Base-by-base conservation (phyloP, 805 yeast species). In the Saturnispora galanensis region DNA sequence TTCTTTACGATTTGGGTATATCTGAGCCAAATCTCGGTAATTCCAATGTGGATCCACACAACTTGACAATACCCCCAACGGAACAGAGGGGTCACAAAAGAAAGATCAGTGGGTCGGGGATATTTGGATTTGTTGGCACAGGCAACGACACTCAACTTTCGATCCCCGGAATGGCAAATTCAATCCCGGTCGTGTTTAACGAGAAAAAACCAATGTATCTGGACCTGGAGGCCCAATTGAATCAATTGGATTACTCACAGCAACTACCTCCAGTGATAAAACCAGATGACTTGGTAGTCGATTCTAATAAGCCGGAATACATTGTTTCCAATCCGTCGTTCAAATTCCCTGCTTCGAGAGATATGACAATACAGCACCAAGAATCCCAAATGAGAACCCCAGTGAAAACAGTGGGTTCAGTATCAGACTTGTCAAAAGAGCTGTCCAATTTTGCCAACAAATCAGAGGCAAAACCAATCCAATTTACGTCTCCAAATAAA, bases 71-170 rank as follows among this genome's bases (percentile, higher is more conserved):
- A 7, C 10, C 44, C 12, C 11, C 30, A 26, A 11, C 18, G n/a
- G 29, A 31, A 21, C 31, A 35, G 12, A 28, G 56, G 52, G 46
- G 57, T 60, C 90, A 83, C 56, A 62, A 71, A 43, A 73, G 85
- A 51, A 76, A 77, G 47, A 68, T 75, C 15, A 81, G 88, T 65
- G 94, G 94, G 11, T 81, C 90, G 4, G 90, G 84, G 2, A 83
- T 84, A 26, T 84, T 84, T 60, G 94, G 94, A 0, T 83, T 74
- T 52, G 65, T 70, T 8, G 78, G 76, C 38, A 39, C 50, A 0
- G 89, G 83, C 57, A 71, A 71, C 47, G 74, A 76, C 47, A 54
- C 59, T 11, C 81, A 77, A 39, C 59, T 83, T 32, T 76, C 84
- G 2, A 71, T 83, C 38, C 73, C 79, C 6, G 83, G 82, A 10